Percentiles rank a stretch among this genome's conserved stretches.
Conservation (phyloP, 2,329 filamentous ascomycete species). For the Aspergillus sp. region DNA sequence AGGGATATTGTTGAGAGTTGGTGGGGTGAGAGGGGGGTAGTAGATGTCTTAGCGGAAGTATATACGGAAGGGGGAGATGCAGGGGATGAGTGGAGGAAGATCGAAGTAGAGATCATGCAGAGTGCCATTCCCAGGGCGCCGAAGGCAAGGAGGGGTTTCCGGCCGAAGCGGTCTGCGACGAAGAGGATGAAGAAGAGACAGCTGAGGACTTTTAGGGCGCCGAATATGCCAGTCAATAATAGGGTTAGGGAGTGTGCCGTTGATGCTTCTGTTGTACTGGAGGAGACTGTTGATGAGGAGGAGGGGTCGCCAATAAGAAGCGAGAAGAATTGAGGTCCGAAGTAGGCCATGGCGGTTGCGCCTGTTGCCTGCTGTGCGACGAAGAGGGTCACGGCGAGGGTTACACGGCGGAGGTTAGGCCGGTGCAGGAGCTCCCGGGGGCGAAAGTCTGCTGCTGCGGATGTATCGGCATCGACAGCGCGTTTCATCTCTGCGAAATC, state of each 20-base stretch:
- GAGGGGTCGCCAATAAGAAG: constrained; percentile 49
- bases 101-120: constrained; percentile 54
- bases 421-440: constrained; percentile 51
- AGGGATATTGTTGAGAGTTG: constrained; percentile 58
- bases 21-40: constrained; percentile 47
- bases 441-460: constrained; percentile 51
- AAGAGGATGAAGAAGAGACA: constrained; percentile 59
- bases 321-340: constrained; percentile 60
- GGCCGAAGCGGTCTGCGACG: constrained; percentile 57
- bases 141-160: constrained; percentile 55
- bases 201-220: constrained; percentile 57
- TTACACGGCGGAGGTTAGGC: constrained; percentile 51
- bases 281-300: neutral
- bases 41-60: neutral
- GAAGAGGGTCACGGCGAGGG: constrained; percentile 54
- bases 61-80: constrained; percentile 34
- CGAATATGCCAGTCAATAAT: constrained; percentile 59
- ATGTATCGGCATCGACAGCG: constrained; percentile 52
- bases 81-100: constrained; percentile 50
- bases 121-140: constrained; percentile 52
- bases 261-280: neutral
- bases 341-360: constrained; percentile 60
- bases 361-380: constrained; percentile 59
- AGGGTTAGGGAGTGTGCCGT: constrained; percentile 48
- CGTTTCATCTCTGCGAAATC: constrained; percentile 58